Conservation (phyloP, 148 eudicot genomes). For the Rhododendron griersonianum region DNA sequence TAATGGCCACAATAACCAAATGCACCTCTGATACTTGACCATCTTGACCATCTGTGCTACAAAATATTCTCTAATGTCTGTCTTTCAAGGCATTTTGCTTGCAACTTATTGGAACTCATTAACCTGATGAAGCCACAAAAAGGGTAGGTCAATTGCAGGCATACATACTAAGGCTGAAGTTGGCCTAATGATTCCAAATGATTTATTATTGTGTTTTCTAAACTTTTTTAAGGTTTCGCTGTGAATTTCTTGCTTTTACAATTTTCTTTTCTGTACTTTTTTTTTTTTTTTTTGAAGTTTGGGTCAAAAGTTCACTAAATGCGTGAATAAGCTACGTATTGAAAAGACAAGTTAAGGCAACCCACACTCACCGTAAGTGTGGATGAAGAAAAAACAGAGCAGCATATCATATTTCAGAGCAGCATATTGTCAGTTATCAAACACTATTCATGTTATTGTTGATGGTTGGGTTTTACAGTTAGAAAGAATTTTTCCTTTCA, state of each 20-base stretch:
- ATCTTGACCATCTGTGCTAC: background rate
- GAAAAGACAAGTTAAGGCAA: background rate
- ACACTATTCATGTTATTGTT: background rate
- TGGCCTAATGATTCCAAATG: background rate
- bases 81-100: background rate
- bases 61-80: background rate
- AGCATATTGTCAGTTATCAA: background rate
- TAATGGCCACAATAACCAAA: background rate
- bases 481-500: background rate
- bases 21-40: background rate
- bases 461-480: background rate
- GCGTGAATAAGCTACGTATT: no score
- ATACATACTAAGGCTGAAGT: background rate
- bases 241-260: background rate
- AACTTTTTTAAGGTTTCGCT: no score
- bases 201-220: no score
- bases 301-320: background rate
- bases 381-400: background rate
- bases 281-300: background rate
- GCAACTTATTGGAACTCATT: background rate
- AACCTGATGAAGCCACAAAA: conserved; percentile 1
- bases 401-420: background rate
- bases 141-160: background rate
- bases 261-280: background rate
- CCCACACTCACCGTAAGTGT: background rate